Base-by-base conservation (phyloP, 306 rosid species). In the Ceratonia siliqua region DNA sequence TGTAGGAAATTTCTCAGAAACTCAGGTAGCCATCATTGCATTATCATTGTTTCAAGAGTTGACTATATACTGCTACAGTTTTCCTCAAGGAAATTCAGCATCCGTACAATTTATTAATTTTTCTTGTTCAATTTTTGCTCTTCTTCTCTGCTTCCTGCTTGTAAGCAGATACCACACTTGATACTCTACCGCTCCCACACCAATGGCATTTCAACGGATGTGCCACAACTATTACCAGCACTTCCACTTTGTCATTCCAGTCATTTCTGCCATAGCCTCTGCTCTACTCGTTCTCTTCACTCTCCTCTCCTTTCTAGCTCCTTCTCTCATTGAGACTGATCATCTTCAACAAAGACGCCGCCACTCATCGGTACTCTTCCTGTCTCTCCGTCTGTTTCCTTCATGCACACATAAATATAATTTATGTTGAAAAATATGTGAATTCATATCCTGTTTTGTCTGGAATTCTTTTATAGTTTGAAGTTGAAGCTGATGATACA, bases 141-240 rank as follows among this genome's bases (percentile, higher is more conserved):
- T n/a, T n/a, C n/a, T n/a, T n/a, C 69, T 33, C 81, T 56, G 56
- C 75, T 68, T 46, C n/a, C n/a, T n/a, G n/a, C n/a, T n/a, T n/a
- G 27, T 22, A 6, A 63, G 73, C 62, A 32, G 52, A 10, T 62
- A 52, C 3, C 45, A 15, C 8, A 15, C 61, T 6, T 13, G 28
- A 24, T 18, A 5, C 35, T 35, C 4, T n/a, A 13, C 15, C 30
- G 52, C 53, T 17, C 13, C 25, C 49, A 10, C 25, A 22, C 8
- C n/a, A 56, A 82, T 85, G 99, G 93, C 91, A 27, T 52, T 69
- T 75, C 98, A 82, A 54, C 91, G 99, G 83, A 97, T 97, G 83
- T 98, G 99, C 68, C 71, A 82, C 78, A 83, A 89, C 83, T 79
- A 82, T 83, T 78, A 80, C 62, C 88, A 88, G 73, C 87, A 95